Percentiles rank a stretch among this genome's conserved stretches.
These are phyloP conservation scores for Saccharomycopsis synnaedendra DNA, from an alignment of 805 yeast genomes.

Conservation along the genomic window DNA sequence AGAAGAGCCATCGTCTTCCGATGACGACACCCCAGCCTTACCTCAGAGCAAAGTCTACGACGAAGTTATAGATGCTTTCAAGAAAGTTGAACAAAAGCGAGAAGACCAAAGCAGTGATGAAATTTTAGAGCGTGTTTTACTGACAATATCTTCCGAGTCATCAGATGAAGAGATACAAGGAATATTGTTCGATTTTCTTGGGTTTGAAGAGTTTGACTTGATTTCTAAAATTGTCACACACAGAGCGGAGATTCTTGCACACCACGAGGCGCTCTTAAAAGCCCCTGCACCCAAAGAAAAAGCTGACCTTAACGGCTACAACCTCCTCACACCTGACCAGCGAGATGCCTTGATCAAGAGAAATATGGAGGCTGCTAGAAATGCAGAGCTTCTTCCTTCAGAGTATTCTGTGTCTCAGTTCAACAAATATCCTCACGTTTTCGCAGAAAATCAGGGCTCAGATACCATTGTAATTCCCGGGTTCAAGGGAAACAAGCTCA, in stretches of 20 bases:
- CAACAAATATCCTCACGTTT: constrained; percentile 78
- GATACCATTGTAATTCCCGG: constrained; percentile 63
- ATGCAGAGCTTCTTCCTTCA: constrained; percentile 33
- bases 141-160: constrained; percentile 22
- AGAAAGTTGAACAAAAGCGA: constrained; percentile 23
- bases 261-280: constrained; percentile 20
- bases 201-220: constrained; percentile 77
- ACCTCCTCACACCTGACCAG: constrained; percentile 41
- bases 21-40: too few species aligned
- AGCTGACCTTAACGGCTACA: constrained; percentile 11
- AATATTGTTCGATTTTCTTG: constrained; percentile 65
- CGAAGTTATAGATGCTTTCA: too few species aligned
- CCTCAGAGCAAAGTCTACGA: too few species aligned
- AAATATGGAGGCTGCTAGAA: constrained; percentile 38
- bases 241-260: neutral
- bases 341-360: constrained; percentile 40
- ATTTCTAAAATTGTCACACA: constrained; percentile 51
- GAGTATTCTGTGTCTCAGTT: constrained; percentile 18
- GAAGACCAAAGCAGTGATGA: too few species aligned
- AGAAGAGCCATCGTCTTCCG: too few species aligned
- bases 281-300: constrained; percentile 6
- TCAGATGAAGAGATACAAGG: constrained; percentile 54
- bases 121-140: too few species aligned
- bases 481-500: constrained; percentile 68
- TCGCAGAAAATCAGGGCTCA: constrained; percentile 33